Percentiles rank a stretch among this genome's conserved stretches.
Evolutionary conservation across 352 stramenopile species (phyloP).

Genomic region (Phytophthora ohioensis): DNA sequence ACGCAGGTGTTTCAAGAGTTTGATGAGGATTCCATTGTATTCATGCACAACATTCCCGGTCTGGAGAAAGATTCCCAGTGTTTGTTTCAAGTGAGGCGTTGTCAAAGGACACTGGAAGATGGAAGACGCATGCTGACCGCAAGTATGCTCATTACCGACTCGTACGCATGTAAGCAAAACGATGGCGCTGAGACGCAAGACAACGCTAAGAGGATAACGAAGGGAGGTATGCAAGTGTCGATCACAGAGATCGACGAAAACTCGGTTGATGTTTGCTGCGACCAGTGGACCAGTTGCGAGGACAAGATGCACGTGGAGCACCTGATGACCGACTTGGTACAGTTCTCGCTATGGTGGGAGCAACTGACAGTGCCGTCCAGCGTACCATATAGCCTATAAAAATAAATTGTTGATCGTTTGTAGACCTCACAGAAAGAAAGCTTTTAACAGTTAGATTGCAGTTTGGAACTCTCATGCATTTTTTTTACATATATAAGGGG

Average conservation of each 20-base stretch:
- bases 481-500: too few relatives aligned
- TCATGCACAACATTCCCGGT: slow-evolving; percentile 1
- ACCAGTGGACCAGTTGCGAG: not conserved
- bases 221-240: not conserved
- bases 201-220: too few relatives aligned
- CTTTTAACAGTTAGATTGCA: too few relatives aligned
- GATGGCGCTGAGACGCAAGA: too few relatives aligned
- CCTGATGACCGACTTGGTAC: not conserved
- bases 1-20: not conserved
- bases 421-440: too few relatives aligned
- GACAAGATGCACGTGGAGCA: not conserved
- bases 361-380: not conserved
- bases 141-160: not conserved
- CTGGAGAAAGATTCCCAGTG: not conserved
- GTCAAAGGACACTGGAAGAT: not conserved
- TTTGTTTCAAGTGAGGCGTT: not conserved
- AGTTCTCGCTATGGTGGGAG: not conserved
- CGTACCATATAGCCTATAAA: not conserved
- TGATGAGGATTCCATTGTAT: slow-evolving; percentile 1
- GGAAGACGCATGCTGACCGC: not conserved
- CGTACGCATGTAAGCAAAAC: not conserved
- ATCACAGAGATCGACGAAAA: not conserved
- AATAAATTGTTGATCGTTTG: too few relatives aligned
- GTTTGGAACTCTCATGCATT: too few relatives aligned
- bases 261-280: not conserved